Base-by-base conservation (phyloP, 805 yeast genomes). In the Hanseniaspora jakobsenii region DNA sequence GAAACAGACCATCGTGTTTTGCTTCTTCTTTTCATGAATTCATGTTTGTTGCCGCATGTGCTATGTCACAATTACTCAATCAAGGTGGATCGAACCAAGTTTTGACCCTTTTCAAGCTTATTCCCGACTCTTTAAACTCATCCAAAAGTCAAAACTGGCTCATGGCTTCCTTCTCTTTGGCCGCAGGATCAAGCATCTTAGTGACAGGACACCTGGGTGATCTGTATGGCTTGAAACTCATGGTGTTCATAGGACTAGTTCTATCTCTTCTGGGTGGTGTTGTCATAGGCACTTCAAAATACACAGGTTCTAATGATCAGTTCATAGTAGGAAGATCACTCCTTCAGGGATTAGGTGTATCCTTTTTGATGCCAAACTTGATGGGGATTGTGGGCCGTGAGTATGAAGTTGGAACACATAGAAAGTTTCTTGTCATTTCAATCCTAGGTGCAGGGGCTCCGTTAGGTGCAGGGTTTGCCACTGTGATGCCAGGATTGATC, bases 131-230 rank as follows among this genome's bases (percentile, higher is more conserved):
- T 6, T 65, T 69, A 30, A 51, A 59, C 7, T 17, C 36, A 6
- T 17, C 24, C 8, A 14, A 17, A 32, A 32, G 36, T 32, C 24
- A 32, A 32, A 32, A 32, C 12, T 78, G 93, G 89, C 74, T 75
- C 55, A 68, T 76, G 66, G 85, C 86, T 1, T 71, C 83, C 0
- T 79, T 73, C 55, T 75, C 84, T 0, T 60, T 81, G 44, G 74
- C 84, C 0, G 72, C 78, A 5, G 89, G 89, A 13, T 77, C 89
- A 0, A 75, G 80, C 49, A 80, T 81, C 39, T 58, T 81, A 28
- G 64, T 77, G 3, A 70, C 80, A 30, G 89, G 91, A 7, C 66
- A 77, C 40, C 55, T 78, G 36, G 91, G 93, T 27, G 93, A 81
- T 53, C 62, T 79, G 10, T 73, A 72, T 52, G 89, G 91, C 0